Evolutionary conservation across 768 basidiomycete species (phyloP).

Genomic region (Lepiota brunneoincarnata): DNA sequence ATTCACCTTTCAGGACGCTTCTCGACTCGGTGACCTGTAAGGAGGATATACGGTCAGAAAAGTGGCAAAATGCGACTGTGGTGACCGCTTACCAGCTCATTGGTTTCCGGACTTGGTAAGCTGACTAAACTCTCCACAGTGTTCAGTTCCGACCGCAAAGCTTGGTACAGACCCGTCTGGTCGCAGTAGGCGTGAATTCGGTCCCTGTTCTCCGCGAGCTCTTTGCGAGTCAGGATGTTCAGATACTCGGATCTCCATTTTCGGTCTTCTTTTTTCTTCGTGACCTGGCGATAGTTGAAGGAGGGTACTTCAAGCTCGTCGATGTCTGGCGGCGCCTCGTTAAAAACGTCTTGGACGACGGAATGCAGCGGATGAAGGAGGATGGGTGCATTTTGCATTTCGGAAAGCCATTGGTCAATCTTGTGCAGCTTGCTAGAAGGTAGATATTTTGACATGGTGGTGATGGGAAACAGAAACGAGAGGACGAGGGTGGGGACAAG

Average conservation of each 20-base stretch:
- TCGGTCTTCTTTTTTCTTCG: background rate
- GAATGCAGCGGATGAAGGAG: conserved; percentile 5
- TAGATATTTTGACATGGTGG: conserved; percentile 7
- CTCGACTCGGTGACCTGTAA: conserved; percentile 8
- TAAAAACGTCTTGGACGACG: conserved; percentile 1
- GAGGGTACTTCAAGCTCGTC: background rate
- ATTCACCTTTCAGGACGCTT: conserved; percentile 5
- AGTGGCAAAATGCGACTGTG: no score
- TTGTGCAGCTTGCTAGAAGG: background rate
- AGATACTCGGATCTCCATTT: conserved; percentile 10
- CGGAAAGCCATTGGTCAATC: conserved; percentile 6
- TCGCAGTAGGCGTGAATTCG: background rate
- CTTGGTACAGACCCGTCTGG: conserved; percentile 1
- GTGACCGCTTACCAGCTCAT: conserved; percentile 3
- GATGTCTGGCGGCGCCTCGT: background rate
- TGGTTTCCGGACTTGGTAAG: conserved; percentile 1
- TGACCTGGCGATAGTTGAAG: background rate
- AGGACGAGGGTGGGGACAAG: background rate
- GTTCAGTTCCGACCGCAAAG: conserved; percentile 7
- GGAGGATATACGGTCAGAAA: background rate
- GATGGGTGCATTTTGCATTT: conserved; percentile 4
- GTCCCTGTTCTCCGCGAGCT: background rate
- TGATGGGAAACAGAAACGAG: background rate
- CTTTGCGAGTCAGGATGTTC: background rate
- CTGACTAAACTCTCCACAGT: conserved; percentile 8